Evolutionary conservation across 2,329 filamentous ascomycete species (phyloP).

Genomic region (Shiraia bambusicola): DNA sequence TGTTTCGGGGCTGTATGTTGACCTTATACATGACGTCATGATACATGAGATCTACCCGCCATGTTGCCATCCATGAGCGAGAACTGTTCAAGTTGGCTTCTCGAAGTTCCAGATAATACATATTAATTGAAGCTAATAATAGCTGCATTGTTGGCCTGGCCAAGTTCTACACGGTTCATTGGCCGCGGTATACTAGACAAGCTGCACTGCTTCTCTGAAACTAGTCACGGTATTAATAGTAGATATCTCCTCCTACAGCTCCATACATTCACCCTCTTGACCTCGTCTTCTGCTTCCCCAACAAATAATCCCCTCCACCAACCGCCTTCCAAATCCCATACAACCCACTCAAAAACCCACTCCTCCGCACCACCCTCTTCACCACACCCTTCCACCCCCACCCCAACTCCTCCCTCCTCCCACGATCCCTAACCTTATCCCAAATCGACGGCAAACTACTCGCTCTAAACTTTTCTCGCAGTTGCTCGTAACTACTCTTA

Average conservation of each 20-base stretch:
- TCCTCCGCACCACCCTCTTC: slow-evolving; percentile 27
- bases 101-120: neutral
- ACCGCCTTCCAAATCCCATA: slow-evolving; percentile 45
- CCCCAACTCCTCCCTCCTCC: slow-evolving; percentile 20
- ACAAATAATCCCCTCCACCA: slow-evolving; percentile 33
- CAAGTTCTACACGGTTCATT: too few relatives aligned
- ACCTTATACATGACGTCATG: too few relatives aligned
- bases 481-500: slow-evolving; percentile 59
- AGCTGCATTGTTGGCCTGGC: neutral
- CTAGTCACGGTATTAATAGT: too few relatives aligned
- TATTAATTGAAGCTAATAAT: too few relatives aligned
- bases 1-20: too few relatives aligned
- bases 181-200: too few relatives aligned
- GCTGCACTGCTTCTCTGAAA: too few relatives aligned
- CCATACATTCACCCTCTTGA: neutral
- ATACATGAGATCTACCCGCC: too few relatives aligned
- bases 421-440: slow-evolving; percentile 60
- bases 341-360: slow-evolving; percentile 38
- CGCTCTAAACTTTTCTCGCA: slow-evolving; percentile 65
- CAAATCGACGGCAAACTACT: slow-evolving; percentile 65
- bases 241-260: too few relatives aligned
- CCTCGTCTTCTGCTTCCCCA: slow-evolving; percentile 26
- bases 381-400: slow-evolving; percentile 24
- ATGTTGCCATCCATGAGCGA: neutral
- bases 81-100: neutral